A percentile compares a stretch with the other conserved stretches of the same genome.
phyloP scores from a whole-genome alignment of 306 rosid genomes.

The peach (Prunus persica) region DNA sequence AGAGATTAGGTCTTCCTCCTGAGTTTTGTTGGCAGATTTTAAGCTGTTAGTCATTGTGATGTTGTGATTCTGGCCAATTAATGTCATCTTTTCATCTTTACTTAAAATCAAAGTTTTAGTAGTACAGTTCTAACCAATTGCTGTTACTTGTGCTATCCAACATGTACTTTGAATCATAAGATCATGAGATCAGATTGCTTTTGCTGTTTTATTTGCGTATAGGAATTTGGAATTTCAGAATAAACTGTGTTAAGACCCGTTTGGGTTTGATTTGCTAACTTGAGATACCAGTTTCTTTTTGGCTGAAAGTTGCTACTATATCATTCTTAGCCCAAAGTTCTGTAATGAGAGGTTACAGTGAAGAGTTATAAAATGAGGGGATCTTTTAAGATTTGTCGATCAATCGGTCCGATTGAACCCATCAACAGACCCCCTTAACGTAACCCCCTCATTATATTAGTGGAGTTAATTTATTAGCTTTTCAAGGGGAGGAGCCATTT shows the following conservation, averaged over 20 bases:
- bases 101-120: background rate
- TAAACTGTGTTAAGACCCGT: background rate
- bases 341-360: too few species aligned
- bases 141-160: background rate
- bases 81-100: background rate
- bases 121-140: slow-evolving; percentile 2
- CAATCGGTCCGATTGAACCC: too few species aligned
- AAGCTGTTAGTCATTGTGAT: slow-evolving; percentile 26
- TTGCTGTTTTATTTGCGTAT: background rate
- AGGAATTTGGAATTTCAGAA: background rate
- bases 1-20: slow-evolving; percentile 21
- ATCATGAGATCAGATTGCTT: background rate
- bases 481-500: too few species aligned
- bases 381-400: too few species aligned
- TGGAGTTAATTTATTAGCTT: too few species aligned
- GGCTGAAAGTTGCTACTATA: too few species aligned
- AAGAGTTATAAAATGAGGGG: too few species aligned
- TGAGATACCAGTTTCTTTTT: too few species aligned
- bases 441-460: too few species aligned
- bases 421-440: too few species aligned
- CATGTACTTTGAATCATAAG: background rate
- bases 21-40: slow-evolving; percentile 9
- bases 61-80: slow-evolving; percentile 31
- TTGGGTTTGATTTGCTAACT: background rate
- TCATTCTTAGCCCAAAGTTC: too few species aligned